These are phyloP conservation scores for Hyaloperonospora brassicae DNA, from an alignment of 352 stramenopile genomes.

Conservation along the genomic window DNA sequence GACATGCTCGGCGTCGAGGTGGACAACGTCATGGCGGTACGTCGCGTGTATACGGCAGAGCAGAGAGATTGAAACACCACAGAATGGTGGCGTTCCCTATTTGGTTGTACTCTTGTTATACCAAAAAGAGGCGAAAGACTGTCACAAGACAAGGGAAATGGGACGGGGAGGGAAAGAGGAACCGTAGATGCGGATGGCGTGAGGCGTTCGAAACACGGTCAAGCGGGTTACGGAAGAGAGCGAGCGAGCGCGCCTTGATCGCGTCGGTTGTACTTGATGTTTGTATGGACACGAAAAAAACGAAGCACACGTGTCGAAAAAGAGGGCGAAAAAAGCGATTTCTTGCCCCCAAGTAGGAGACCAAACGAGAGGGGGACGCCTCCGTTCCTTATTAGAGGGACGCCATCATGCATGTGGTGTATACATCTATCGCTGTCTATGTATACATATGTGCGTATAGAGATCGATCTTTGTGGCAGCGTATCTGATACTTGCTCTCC, in stretches of 20 bases:
- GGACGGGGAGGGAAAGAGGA: neutral
- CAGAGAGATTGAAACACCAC: neutral
- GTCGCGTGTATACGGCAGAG: conserved; percentile 14
- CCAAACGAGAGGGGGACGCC: neutral
- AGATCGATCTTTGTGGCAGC: conserved; percentile 21
- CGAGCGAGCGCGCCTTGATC: no score
- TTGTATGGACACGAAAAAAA: no score
- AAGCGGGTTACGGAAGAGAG: no score
- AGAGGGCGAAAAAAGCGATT: no score
- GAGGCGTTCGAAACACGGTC: no score
- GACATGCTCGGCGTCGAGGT: conserved; percentile 80
- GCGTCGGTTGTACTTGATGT: no score
- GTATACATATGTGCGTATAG: no score
- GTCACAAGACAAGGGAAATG: conserved; percentile 20
- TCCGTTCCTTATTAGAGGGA: conserved; percentile 3
- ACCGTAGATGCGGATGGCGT: no score
- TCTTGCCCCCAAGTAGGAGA: conserved; percentile 16
- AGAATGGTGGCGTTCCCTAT: conserved; percentile 17
- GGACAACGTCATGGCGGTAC: conserved; percentile 83
- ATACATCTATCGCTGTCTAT: conserved; percentile 17
- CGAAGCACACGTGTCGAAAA: no score
- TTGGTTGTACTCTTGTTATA: conserved; percentile 8
- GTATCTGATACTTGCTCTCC: conserved; percentile 7
- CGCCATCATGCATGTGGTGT: conserved; percentile 22
- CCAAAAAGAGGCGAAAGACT: conserved; percentile 27